Percentiles rank a stretch among this genome's conserved stretches.
phyloP scores from a whole-genome alignment of 345 rosid genomes.

The Eucalyptus tenuipes region DNA sequence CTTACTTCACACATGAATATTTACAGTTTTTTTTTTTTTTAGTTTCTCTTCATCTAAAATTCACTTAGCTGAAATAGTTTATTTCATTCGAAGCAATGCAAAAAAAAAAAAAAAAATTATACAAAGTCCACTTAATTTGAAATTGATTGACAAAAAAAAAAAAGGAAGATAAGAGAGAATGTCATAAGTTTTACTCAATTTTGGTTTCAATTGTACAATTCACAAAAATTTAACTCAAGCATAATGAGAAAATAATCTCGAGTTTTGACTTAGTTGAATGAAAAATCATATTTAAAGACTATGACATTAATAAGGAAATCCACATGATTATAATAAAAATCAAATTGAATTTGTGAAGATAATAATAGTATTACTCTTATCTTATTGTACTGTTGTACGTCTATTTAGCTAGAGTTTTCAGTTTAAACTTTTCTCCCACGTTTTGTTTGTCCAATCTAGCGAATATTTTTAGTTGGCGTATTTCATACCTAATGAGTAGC shows the following conservation, averaged over 20 bases:
- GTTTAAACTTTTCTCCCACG: background rate
- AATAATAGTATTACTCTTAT: too few species aligned
- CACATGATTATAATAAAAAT: too few species aligned
- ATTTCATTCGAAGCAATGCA: too few species aligned
- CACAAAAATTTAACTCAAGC: background rate
- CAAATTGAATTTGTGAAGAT: too few species aligned
- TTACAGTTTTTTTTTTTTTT: background rate
- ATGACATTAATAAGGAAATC: background rate
- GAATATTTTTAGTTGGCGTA: too few species aligned
- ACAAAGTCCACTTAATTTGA: background rate
- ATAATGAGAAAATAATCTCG: background rate
- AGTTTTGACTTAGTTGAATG: background rate
- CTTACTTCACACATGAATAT: background rate
- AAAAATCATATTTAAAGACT: background rate
- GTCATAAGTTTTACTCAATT: background rate
- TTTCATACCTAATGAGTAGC: too few species aligned
- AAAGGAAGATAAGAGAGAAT: too few species aligned
- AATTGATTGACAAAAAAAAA: too few species aligned
- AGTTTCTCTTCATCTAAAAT: background rate
- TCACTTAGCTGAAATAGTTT: background rate
- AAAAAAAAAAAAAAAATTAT: too few species aligned
- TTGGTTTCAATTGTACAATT: background rate
- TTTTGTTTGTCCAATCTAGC: too few species aligned
- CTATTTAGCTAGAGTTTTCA: background rate
- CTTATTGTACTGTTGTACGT: background rate